Percentiles rank a stretch among this genome's conserved stretches.
Conservation (phyloP, 2,329 filamentous ascomycete genomes). For the Epichloe amarillans region DNA sequence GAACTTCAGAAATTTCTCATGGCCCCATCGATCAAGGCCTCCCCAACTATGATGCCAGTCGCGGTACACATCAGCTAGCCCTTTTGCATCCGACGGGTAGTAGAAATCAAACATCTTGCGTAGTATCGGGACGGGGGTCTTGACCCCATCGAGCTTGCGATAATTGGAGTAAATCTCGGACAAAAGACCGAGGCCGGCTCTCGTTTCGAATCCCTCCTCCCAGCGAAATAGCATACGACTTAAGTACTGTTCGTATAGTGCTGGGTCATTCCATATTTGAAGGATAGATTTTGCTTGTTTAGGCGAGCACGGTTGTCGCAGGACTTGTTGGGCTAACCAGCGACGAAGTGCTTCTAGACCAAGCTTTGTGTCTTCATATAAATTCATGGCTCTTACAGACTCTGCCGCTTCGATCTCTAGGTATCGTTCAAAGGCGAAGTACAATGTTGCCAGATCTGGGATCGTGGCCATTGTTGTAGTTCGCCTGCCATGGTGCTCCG, state of each 20-base stretch:
- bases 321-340: slow-evolving; percentile 18
- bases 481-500: background rate
- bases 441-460: slow-evolving; percentile 17
- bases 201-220: slow-evolving; percentile 15
- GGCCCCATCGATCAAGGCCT: slow-evolving; percentile 29
- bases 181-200: slow-evolving; percentile 19
- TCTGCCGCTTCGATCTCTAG: slow-evolving; percentile 15
- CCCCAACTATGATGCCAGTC: slow-evolving; percentile 34
- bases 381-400: slow-evolving; percentile 12
- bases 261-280: slow-evolving; percentile 22
- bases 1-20: slow-evolving; percentile 34
- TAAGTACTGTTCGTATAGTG: slow-evolving; percentile 32
- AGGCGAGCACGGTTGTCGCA: slow-evolving; percentile 21
- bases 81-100: slow-evolving; percentile 23
- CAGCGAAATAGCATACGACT: slow-evolving; percentile 17
- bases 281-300: slow-evolving; percentile 26
- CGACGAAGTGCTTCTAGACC: slow-evolving; percentile 17
- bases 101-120: slow-evolving; percentile 31
- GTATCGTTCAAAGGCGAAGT: slow-evolving; percentile 22
- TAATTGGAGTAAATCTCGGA: slow-evolving; percentile 32
- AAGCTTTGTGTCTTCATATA: slow-evolving; percentile 9
- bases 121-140: slow-evolving; percentile 26
- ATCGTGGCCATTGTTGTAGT: slow-evolving; percentile 13
- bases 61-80: slow-evolving; percentile 31
- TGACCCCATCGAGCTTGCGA: slow-evolving; percentile 25